Evolutionary conservation across 352 stramenopile species (phyloP), one percentile per base, ranked within the genome.

Genomic region (Globisporangium alternatum): DNA sequence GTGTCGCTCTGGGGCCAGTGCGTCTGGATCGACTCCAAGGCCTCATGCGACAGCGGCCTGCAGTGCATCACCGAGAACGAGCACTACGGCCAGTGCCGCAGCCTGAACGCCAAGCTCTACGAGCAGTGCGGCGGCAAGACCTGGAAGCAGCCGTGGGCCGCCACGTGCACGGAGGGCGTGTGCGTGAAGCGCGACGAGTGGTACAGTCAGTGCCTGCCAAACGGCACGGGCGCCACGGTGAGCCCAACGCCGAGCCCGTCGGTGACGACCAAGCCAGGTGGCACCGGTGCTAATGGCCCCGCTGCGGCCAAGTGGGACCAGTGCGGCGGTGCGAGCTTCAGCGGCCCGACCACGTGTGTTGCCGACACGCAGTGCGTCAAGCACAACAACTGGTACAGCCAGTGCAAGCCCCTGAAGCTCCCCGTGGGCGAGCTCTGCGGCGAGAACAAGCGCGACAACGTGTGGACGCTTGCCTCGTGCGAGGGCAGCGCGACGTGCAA

Each of bases 11-110:
- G 55, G 21, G 58, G 48, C n/a, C 60, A 69, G 51, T 72, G 69
- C 31, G 59, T 67, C 28, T 66, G 22, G n/a, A 51, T 64, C 57
- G 62, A 65, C 35, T 67, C 53, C 35, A 37, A n/a, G 25, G 54
- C 62, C 13, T 41, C 41, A 15, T 77, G 71, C 28, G 56, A 58
- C 9, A 25, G 35, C 12, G 58, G 53, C 21, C 62, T 77, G 33
- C 59, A 69, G 30, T 78, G 71, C 56, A 58, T 67, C 39, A 48
- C 67, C 43, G 62, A 72, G 44, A 70, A 57, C 28, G 68, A 75
- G 49, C 72, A 73, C 28, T 72, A 75, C 48, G 71, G 71, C 2
- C 51, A 71, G 47, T 78, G 68, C 57, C 56, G 75, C n/a, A 60
- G 57, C 59, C 51, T 54, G 33, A 30, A 41, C 35, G 65, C 54